Percentiles rank a stretch among this genome's conserved stretches.
phyloP scores from a whole-genome alignment of 1,284 basidiomycete species.

The Irpex sp. region DNA sequence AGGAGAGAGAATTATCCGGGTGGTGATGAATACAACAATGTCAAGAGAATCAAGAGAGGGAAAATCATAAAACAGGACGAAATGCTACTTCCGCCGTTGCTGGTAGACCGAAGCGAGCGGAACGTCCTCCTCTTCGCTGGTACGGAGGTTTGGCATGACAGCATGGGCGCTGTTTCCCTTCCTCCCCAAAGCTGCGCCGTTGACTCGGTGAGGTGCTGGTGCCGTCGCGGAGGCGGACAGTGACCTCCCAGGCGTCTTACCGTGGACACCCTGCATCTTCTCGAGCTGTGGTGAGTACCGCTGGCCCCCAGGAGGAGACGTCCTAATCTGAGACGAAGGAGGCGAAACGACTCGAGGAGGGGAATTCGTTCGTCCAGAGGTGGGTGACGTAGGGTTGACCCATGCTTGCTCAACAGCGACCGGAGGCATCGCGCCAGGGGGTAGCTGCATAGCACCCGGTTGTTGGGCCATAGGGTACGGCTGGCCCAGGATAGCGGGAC shows the following conservation, averaged over 20 bases:
- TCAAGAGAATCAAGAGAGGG: slow-evolving; percentile 2
- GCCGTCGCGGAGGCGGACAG: slow-evolving; percentile 58
- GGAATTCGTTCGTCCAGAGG: slow-evolving; percentile 2
- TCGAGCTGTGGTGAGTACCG: slow-evolving; percentile 34
- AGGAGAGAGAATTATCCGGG: slow-evolving; percentile 6
- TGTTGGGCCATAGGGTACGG: slow-evolving; percentile 10
- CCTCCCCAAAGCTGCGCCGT: slow-evolving; percentile 46
- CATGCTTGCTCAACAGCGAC: slow-evolving; percentile 29
- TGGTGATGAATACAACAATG: slow-evolving; percentile 4
- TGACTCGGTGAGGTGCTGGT: slow-evolving; percentile 35
- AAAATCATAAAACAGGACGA: background rate
- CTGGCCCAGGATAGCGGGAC: slow-evolving; percentile 28
- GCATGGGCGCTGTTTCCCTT: slow-evolving; percentile 69
- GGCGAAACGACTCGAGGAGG: slow-evolving; percentile 29
- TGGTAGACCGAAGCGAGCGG: slow-evolving; percentile 69
- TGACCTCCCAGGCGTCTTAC: slow-evolving; percentile 53
- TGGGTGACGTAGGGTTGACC: slow-evolving; percentile 20
- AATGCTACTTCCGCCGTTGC: slow-evolving; percentile 40
- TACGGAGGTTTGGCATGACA: slow-evolving; percentile 34
- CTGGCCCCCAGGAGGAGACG: slow-evolving; percentile 26
- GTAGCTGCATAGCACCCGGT: slow-evolving; percentile 33
- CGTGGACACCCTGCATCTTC: slow-evolving; percentile 23
- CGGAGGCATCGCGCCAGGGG: slow-evolving; percentile 62
- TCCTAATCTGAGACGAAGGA: background rate
- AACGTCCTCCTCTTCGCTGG: slow-evolving; percentile 68